Percentiles rank a stretch among this genome's conserved stretches.
These are phyloP conservation scores for Dictyostelium discoideum DNA, from an alignment of 78 protist species.

Conservation along the genomic window dicty_2.7 NC_007088.5:7270501-7271000, in stretches of 20 bases:
- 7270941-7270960: too few relatives aligned
- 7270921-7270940: too few relatives aligned
- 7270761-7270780: neutral
- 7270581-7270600: too few relatives aligned
- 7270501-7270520: too few relatives aligned
- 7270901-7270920: too few relatives aligned
- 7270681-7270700: neutral
- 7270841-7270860: neutral
- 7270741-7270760: neutral
- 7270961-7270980: too few relatives aligned
- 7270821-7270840: neutral
- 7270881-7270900: neutral
- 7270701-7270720: neutral
- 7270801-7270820: neutral
- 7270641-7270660: neutral
- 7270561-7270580: too few relatives aligned
- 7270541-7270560: neutral
- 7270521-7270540: too few relatives aligned
- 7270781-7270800: neutral
- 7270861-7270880: too few relatives aligned
- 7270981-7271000: too few relatives aligned
- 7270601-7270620: neutral
- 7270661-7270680: neutral
- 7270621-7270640: neutral
- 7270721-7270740: too few relatives aligned